These are phyloP conservation scores for Penicillium odoratum DNA, from an alignment of 495 filamentous ascomycete genomes.

Conservation along the genomic window DNA sequence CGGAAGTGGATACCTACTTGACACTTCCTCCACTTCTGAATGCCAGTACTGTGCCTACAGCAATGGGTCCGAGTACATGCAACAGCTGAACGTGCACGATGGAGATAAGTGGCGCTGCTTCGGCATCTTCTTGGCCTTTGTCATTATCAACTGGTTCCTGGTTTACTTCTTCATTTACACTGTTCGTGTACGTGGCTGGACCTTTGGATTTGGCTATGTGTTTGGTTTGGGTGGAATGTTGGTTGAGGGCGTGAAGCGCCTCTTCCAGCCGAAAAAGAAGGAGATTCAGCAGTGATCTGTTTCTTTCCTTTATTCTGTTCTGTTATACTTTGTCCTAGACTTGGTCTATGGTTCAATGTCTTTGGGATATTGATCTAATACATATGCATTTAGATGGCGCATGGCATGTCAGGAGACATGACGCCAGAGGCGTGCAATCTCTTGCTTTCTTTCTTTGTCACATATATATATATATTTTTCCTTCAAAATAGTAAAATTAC, in stretches of 20 bases:
- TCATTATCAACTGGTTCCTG: constrained; percentile 72
- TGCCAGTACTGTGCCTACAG: constrained; percentile 78
- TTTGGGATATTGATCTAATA: constrained; percentile 12
- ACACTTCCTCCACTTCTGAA: constrained; percentile 51
- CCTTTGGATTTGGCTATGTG: constrained; percentile 65
- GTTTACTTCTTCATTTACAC: constrained; percentile 88
- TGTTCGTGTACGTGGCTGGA: constrained; percentile 70
- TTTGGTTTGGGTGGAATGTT: constrained; percentile 52
- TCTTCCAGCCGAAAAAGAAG: constrained; percentile 37
- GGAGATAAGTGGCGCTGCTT: constrained; percentile 72
- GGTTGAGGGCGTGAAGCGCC: constrained; percentile 39
- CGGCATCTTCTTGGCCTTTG: constrained; percentile 76
- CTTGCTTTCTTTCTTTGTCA: background rate
- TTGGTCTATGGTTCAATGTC: background rate
- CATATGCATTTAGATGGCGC: constrained; percentile 33
- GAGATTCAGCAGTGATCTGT: constrained; percentile 11
- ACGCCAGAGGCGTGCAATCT: background rate
- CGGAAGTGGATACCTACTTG: constrained; percentile 57
- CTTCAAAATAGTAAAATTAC: no score
- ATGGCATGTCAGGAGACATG: constrained; percentile 1
- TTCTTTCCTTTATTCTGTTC: background rate
- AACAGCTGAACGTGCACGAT: constrained; percentile 62
- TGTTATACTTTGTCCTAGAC: background rate
- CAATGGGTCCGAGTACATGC: constrained; percentile 66
- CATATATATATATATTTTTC: background rate